Evolutionary conservation across 192 early-diverging fungal genomes (phyloP).

Genomic region (Lobosporangium transversale): DNA sequence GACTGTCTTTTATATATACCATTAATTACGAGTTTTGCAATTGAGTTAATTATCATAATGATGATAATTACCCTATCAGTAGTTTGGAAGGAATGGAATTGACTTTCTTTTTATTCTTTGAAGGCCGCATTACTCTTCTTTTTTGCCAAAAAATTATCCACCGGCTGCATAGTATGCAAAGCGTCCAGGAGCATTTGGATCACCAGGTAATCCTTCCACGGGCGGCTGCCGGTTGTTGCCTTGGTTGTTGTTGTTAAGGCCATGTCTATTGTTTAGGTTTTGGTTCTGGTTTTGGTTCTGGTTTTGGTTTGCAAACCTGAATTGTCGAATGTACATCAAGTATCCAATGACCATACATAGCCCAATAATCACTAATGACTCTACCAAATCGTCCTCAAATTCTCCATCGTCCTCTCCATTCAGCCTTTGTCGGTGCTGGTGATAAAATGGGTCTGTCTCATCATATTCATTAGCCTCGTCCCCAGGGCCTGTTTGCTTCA

Average conservation of each 20-base stretch:
- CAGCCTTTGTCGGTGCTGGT: conserved; percentile 23
- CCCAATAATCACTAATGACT: conserved; percentile 62
- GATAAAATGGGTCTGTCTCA: conserved; percentile 53
- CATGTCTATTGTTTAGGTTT: conserved; percentile 8
- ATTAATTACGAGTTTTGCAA: no score
- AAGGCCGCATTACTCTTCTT: no score
- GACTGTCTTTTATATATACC: no score
- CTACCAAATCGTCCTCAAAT: conserved; percentile 64
- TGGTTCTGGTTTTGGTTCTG: conserved; percentile 17
- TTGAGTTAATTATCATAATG: no score
- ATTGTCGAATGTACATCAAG: conserved; percentile 69
- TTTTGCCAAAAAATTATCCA: no score
- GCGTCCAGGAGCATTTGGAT: conserved; percentile 37
- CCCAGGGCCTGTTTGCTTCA: conserved; percentile 23
- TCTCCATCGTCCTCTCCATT: conserved; percentile 54
- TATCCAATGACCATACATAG: conserved; percentile 64
- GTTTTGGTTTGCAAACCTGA: conserved; percentile 54
- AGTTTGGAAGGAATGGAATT: no score
- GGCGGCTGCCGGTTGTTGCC: not conserved
- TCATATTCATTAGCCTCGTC: conserved; percentile 55
- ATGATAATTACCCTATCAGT: no score
- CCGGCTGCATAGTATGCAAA: conserved; percentile 50
- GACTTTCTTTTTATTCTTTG: no score
- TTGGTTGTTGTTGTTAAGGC: no score
- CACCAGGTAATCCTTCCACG: conserved; percentile 23